These are phyloP conservation scores for Claviceps humidiphila DNA, from an alignment of 2,329 filamentous ascomycete species.

Conservation along the genomic window DNA sequence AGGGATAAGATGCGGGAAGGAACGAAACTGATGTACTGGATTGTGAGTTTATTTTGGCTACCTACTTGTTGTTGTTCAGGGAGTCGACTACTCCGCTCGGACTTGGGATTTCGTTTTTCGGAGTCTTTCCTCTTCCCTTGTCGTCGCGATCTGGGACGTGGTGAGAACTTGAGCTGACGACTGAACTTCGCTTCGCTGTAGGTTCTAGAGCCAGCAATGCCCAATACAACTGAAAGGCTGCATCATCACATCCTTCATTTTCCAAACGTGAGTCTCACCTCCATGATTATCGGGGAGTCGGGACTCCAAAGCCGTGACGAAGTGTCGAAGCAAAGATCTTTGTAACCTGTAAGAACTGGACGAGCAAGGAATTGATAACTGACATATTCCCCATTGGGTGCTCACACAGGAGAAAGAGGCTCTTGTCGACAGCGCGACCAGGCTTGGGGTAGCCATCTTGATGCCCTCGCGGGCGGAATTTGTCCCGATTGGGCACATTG, in stretches of 20 bases:
- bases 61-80: not conserved
- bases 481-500: constrained; percentile 27
- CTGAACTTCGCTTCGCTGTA: not conserved
- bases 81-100: no score
- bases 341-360: no score
- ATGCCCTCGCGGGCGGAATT: constrained; percentile 6
- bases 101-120: no score
- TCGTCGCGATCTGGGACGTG: no score
- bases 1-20: constrained; percentile 19
- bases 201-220: not conserved
- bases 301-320: no score
- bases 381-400: no score
- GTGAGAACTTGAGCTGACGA: not conserved
- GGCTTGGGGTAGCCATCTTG: not conserved
- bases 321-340: no score
- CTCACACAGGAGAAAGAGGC: not conserved
- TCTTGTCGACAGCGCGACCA: not conserved
- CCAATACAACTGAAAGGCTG: not conserved
- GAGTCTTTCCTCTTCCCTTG: no score
- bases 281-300: no score
- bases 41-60: constrained; percentile 16
- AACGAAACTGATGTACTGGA: constrained; percentile 26
- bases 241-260: not conserved
- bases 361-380: no score
- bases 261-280: not conserved